Conservation (phyloP, 2,329 filamentous ascomycete genomes). For the Pyrenophora teres region DNA sequence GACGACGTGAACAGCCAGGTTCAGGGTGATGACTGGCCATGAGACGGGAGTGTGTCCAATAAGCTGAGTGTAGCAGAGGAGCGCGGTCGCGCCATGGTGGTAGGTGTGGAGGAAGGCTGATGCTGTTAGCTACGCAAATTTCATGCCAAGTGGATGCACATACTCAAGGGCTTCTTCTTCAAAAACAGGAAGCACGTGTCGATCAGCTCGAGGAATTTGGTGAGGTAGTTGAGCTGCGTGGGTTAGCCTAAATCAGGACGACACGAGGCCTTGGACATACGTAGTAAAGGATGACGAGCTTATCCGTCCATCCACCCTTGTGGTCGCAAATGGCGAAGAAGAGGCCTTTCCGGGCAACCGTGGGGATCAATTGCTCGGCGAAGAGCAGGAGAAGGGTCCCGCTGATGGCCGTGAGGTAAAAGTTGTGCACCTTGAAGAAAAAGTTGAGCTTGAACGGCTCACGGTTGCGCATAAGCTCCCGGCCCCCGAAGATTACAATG, state of each 20-base stretch:
- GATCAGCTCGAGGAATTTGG: constrained; percentile 94
- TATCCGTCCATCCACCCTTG: constrained; percentile 90
- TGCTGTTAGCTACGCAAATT: constrained; percentile 30
- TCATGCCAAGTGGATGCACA: constrained; percentile 26
- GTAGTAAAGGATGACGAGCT: constrained; percentile 93
- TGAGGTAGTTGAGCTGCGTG: constrained; percentile 88
- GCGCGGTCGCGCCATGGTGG: constrained; percentile 94
- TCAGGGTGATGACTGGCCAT: constrained; percentile 92
- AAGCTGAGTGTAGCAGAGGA: constrained; percentile 97
- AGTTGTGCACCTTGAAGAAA: constrained; percentile 95
- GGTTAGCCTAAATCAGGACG: constrained; percentile 43
- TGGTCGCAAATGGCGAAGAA: constrained; percentile 86
- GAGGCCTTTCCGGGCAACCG: constrained; percentile 76
- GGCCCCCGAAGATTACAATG: constrained; percentile 86
- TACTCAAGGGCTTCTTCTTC: constrained; percentile 98
- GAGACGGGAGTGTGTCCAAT: constrained; percentile 91
- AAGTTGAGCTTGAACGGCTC: constrained; percentile 84
- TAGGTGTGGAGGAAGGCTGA: constrained; percentile 94
- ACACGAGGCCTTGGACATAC: constrained; percentile 60
- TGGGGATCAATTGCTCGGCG: constrained; percentile 87
- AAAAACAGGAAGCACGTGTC: constrained; percentile 97
- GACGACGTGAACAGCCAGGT: constrained; percentile 92
- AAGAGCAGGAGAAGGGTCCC: constrained; percentile 80
- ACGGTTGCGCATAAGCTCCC: constrained; percentile 88
- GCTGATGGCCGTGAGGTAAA: constrained; percentile 87